These are phyloP conservation scores for Suaeda aralocaspica DNA, from an alignment of 148 eudicot species.

Conservation along the genomic window DNA sequence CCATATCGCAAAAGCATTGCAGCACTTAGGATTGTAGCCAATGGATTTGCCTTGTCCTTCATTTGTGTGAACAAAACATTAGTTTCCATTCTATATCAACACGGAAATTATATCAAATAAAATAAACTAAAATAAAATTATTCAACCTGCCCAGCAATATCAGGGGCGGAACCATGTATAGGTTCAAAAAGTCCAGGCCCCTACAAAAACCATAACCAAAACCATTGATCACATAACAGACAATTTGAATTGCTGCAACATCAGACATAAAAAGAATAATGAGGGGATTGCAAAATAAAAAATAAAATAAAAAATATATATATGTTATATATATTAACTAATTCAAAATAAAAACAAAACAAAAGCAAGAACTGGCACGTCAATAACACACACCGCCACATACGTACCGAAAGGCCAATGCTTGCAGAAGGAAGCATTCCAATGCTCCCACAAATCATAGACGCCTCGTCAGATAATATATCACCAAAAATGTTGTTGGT, in stretches of 20 bases:
- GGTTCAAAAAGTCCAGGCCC: conserved; percentile 98
- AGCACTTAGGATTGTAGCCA: conserved; percentile 85
- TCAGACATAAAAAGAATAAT: background rate
- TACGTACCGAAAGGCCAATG: conserved; percentile 68
- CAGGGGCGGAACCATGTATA: conserved; percentile 98
- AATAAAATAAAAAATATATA: no score
- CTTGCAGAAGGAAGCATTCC: conserved; percentile 99
- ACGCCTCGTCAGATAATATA: conserved; percentile 91
- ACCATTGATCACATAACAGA: conserved; percentile 3
- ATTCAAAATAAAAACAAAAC: no score
- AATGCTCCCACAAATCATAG: conserved; percentile 96
- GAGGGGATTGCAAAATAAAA: no score
- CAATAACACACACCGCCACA: background rate
- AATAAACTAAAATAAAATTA: conserved; percentile 4
- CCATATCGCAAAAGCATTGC: conserved; percentile 96
- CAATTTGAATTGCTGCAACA: background rate
- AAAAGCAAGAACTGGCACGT: background rate
- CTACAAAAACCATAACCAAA: conserved; percentile 29
- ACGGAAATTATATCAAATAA: no score
- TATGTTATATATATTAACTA: no score
- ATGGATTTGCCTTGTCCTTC: conserved; percentile 92
- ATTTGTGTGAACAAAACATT: conserved; percentile 11
- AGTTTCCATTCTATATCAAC: background rate
- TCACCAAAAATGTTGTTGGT: conserved; percentile 96
- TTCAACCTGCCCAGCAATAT: conserved; percentile 90